Base-by-base conservation (phyloP, 352 stramenopile species). In the Halophytophthora batemanensis region DNA sequence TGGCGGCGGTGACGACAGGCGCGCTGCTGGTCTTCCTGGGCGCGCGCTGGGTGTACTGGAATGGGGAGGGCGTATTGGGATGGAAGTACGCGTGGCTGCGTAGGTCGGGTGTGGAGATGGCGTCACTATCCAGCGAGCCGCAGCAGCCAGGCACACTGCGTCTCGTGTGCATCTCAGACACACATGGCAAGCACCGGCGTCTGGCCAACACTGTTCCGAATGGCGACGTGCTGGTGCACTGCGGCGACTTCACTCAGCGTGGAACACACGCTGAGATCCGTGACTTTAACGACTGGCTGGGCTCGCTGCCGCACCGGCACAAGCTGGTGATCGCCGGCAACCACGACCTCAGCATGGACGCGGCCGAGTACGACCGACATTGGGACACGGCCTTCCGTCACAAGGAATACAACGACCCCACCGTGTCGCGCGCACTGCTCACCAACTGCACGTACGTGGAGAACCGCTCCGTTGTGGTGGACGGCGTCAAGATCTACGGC, bases 191-290 rank as follows among this genome's bases (percentile, higher is more conserved):
- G 28, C 84, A 94, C 52, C 74, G 70, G 6, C 65, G 78, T 15
- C 65, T 98, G 41, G 63, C 45, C 18, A 51, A 51, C 23, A 25
- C 25, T 31, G 56, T 93, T 0, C 77, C 83, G 0, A 43, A 66
- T 3, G 82, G 95, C 31, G 86, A 95, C 51, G 74, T 97, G 28
- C 53, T 97, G 23, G 76, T 98, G 41, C 87, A 96, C 37, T 91
- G 95, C 57, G 82, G 83, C 15, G 91, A 98, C 66, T 92, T 98
- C 31, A 92, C 82, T 41, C 82, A 84, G 31, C 87, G 57, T 15
- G 84, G 84, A 2, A 82, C 74, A 0, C 80, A 90, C 58, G 51
- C 67, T 0, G 79, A 94, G 52, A 77, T 93, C 52, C 42, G 53
- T 34, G 78, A 86, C 50, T 93, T 94, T 34, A 84, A 88, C 48